Conservation (phyloP, 179 eudicot genomes). For the Silene vulgaris region DNA sequence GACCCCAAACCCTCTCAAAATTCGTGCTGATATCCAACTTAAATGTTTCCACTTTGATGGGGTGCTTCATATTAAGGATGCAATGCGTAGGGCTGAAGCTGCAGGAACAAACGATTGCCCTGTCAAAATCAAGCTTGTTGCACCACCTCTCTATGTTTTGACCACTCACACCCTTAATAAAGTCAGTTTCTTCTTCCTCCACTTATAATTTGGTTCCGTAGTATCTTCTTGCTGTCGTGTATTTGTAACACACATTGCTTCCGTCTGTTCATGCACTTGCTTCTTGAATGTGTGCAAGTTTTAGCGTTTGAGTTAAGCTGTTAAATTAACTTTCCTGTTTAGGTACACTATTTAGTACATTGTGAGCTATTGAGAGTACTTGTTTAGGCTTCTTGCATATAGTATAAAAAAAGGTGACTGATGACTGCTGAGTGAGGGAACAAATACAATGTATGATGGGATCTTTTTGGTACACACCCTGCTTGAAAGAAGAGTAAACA, state of each 20-base stretch:
- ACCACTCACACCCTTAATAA: slow-evolving; percentile 75
- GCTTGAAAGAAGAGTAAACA: too few relatives aligned
- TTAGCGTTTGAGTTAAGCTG: neutral
- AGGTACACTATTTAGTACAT: neutral
- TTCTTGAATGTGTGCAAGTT: neutral
- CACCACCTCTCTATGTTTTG: slow-evolving; percentile 68
- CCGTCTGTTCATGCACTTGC: neutral
- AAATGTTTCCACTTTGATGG: slow-evolving; percentile 84
- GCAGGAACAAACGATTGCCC: slow-evolving; percentile 66
- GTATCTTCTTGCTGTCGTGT: neutral
- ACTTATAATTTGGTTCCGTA: neutral
- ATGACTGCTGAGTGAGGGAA: too few relatives aligned
- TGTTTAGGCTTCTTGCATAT: too few relatives aligned
- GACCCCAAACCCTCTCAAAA: slow-evolving; percentile 84
- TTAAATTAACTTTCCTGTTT: neutral
- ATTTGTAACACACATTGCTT: neutral
- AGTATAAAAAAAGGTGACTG: too few relatives aligned
- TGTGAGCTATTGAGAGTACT: neutral
- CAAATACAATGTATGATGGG: too few relatives aligned
- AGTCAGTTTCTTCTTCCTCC: slow-evolving; percentile 32
- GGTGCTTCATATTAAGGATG: slow-evolving; percentile 80
- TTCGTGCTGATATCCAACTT: slow-evolving; percentile 80
- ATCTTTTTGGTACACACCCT: too few relatives aligned
- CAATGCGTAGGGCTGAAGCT: slow-evolving; percentile 80
- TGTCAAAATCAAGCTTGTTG: slow-evolving; percentile 67